Conservation (phyloP, 352 stramenopile species). For the Globisporangium middletonii region DNA sequence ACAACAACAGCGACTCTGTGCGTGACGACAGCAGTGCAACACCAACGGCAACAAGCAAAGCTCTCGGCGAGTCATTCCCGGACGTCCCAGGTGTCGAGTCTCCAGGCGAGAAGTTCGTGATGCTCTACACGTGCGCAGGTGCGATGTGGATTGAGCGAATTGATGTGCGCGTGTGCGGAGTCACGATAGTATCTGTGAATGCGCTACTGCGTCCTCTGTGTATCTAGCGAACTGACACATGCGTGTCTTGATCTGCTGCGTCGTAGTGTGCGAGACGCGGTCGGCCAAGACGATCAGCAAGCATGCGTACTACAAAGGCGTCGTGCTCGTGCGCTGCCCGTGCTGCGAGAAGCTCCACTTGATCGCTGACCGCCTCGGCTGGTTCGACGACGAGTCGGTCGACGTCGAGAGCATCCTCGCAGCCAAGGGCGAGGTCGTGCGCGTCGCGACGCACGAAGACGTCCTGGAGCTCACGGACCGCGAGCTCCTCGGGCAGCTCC, state of each 20-base stretch:
- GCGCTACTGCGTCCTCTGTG: too few species aligned
- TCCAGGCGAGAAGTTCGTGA: conserved; percentile 93
- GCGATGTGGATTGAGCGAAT: neutral
- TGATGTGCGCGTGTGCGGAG: neutral
- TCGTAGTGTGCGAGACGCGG: conserved; percentile 94
- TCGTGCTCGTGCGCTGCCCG: conserved; percentile 97
- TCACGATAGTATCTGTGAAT: too few species aligned
- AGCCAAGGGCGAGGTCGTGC: conserved; percentile 65
- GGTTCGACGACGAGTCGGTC: conserved; percentile 88
- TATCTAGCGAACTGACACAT: neutral
- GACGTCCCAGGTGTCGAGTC: conserved; percentile 66
- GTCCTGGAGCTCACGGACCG: conserved; percentile 80
- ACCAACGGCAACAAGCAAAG: neutral
- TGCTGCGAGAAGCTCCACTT: conserved; percentile 98
- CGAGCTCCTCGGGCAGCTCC: conserved; percentile 50
- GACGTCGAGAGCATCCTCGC: conserved; percentile 86
- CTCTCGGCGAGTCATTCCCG: conserved; percentile 11
- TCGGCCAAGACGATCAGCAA: conserved; percentile 97
- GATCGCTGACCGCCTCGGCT: conserved; percentile 93
- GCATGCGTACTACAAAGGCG: conserved; percentile 95
- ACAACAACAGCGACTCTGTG: too few species aligned
- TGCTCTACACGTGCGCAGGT: conserved; percentile 95
- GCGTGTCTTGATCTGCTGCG: neutral
- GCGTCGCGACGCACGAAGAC: conserved; percentile 68
- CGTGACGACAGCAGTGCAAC: too few species aligned